These are phyloP conservation scores for Globisporangium nagaii DNA, from an alignment of 352 stramenopile species.

Conservation along the genomic window DNA sequence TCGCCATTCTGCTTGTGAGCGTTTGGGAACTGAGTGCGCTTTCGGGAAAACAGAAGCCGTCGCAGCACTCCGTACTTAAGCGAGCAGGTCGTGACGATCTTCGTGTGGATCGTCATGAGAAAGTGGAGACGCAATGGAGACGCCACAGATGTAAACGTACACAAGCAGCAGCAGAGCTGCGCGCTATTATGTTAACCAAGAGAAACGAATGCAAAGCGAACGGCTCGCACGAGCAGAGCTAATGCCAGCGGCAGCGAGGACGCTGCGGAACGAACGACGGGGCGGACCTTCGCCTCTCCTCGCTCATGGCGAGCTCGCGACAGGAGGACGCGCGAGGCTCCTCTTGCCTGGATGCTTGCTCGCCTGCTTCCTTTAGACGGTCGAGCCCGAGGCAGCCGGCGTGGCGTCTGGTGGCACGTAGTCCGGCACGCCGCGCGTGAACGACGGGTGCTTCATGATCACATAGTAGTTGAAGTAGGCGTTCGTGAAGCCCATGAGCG, in stretches of 20 bases:
- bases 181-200: slow-evolving; percentile 3
- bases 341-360: no score
- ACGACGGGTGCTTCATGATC: slow-evolving; percentile 81
- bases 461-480: slow-evolving; percentile 90
- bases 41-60: no score
- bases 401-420: slow-evolving; percentile 70
- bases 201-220: neutral
- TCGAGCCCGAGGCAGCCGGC: slow-evolving; percentile 6
- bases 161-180: slow-evolving; percentile 2
- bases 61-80: slow-evolving; percentile 5
- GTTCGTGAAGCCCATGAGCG: slow-evolving; percentile 71
- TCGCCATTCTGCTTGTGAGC: slow-evolving; percentile 2
- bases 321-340: no score
- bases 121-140: neutral
- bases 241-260: neutral
- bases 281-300: no score
- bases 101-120: no score
- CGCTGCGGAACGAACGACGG: no score
- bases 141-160: neutral
- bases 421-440: slow-evolving; percentile 77
- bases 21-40: no score
- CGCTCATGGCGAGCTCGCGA: no score
- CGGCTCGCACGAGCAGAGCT: neutral
- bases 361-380: slow-evolving; percentile 7
- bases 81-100: neutral